Conservation (phyloP, 1,284 basidiomycete genomes). For the Ustilago hordei region DNA sequence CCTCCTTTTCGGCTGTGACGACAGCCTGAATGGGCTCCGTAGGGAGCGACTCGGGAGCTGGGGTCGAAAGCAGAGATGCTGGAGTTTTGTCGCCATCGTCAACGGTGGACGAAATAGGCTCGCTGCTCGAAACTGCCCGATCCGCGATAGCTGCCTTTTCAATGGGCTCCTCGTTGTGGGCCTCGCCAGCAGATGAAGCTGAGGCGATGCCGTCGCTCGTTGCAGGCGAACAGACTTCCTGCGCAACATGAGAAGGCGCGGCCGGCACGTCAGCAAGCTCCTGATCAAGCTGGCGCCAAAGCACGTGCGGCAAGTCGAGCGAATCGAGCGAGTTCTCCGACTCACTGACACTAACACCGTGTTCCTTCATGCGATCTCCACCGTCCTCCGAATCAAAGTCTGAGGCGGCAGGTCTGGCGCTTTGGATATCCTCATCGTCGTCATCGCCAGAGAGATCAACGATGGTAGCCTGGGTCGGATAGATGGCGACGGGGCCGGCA, state of each 20-base stretch:
- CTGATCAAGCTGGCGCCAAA: slow-evolving; percentile 11
- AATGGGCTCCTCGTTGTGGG: not conserved
- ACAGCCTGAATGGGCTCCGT: not conserved
- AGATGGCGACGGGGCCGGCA: not conserved
- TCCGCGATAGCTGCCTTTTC: not conserved
- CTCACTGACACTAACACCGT: not conserved
- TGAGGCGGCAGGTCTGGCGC: not conserved
- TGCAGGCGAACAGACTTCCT: not conserved
- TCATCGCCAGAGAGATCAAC: slow-evolving; percentile 27
- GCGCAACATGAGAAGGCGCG: not conserved
- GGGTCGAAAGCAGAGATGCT: not conserved
- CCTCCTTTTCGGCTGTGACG: not conserved
- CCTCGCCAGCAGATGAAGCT: not conserved
- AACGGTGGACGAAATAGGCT: not conserved
- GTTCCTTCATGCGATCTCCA: not conserved
- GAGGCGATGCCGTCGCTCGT: not conserved
- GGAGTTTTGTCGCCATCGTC: not conserved
- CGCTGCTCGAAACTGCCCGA: not conserved
- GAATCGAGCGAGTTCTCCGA: slow-evolving; percentile 4
- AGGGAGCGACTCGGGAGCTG: not conserved
- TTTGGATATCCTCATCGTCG: slow-evolving; percentile 4
- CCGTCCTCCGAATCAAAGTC: not conserved
- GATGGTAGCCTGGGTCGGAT: not conserved
- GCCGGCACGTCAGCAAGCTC: slow-evolving; percentile 8
- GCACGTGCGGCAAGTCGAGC: slow-evolving; percentile 1